Conservation (phyloP, 2,329 filamentous ascomycete species). For the Cytospora schulzeri region DNA sequence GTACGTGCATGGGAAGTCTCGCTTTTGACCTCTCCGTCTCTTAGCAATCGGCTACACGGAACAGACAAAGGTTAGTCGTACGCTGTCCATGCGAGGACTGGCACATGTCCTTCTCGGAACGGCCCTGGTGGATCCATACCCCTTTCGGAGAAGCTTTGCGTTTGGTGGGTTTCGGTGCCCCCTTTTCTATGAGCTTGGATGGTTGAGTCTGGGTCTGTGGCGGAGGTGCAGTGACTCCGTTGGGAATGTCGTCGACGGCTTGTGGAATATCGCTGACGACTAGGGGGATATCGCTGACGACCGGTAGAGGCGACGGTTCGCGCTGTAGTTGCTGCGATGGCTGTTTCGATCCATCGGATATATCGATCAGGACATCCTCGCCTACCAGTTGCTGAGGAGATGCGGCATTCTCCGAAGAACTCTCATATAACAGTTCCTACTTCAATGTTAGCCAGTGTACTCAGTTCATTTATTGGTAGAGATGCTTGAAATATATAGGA, state of each 20-base stretch:
- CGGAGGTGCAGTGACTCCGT: not conserved
- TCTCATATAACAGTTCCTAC: not conserved
- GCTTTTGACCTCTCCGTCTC: slow-evolving; percentile 3
- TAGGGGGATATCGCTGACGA: slow-evolving; percentile 22
- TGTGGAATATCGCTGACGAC: slow-evolving; percentile 8
- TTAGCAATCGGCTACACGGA: slow-evolving; percentile 10
- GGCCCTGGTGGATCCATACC: slow-evolving; percentile 2
- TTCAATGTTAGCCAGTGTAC: slow-evolving; percentile 2
- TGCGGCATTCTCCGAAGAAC: not conserved
- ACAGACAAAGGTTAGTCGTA: not conserved
- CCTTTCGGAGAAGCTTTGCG: slow-evolving; percentile 6
- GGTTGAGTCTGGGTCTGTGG: slow-evolving; percentile 7
- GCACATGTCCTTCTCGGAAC: not conserved
- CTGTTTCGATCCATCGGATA: not conserved
- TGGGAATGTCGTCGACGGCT: not conserved
- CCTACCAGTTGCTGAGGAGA: not conserved
- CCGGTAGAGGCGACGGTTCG: slow-evolving; percentile 7
- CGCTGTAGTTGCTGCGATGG: not conserved
- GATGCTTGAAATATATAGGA: not conserved
- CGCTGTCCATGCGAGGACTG: not conserved
- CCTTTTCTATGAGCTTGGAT: not conserved
- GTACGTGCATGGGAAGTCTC: slow-evolving; percentile 17
- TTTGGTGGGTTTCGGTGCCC: not conserved
- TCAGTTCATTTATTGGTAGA: not conserved
- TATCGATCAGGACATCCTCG: not conserved